Conservation (phyloP, 2,329 filamentous ascomycete genomes). For the Parastagonospora nodorum region DNA sequence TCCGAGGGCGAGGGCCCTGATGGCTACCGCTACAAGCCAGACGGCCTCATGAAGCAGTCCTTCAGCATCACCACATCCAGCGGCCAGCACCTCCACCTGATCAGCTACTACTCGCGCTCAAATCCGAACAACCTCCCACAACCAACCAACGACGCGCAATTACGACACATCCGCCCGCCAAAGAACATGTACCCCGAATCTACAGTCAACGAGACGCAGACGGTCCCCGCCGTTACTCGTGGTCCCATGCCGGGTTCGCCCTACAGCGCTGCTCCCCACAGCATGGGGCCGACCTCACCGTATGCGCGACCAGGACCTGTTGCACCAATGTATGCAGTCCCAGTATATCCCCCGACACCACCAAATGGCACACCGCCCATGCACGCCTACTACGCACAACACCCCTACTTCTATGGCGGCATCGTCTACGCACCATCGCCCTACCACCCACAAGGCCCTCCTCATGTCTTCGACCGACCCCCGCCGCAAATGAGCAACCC, state of each 20-base stretch:
- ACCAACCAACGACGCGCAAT: slow-evolving; percentile 77
- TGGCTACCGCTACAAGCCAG: slow-evolving; percentile 67
- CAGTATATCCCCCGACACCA: slow-evolving; percentile 49
- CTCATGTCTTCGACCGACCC: slow-evolving; percentile 36
- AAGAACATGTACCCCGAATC: slow-evolving; percentile 99
- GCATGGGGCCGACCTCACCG: slow-evolving; percentile 60
- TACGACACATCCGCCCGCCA: slow-evolving; percentile 81
- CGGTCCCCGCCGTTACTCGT: slow-evolving; percentile 79
- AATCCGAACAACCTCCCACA: slow-evolving; percentile 77
- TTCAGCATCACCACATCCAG: slow-evolving; percentile 96
- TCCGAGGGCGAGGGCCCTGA: slow-evolving; percentile 72
- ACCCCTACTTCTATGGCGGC: slow-evolving; percentile 37
- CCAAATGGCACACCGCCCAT: slow-evolving; percentile 50
- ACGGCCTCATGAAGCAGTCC: slow-evolving; percentile 98
- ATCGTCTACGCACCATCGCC: slow-evolving; percentile 42
- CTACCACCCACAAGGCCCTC: slow-evolving; percentile 30
- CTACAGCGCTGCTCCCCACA: slow-evolving; percentile 57
- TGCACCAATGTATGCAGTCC: slow-evolving; percentile 48
- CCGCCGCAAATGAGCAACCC: slow-evolving; percentile 48
- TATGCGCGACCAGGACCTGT: slow-evolving; percentile 51
- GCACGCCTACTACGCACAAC: slow-evolving; percentile 45
- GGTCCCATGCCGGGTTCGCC: slow-evolving; percentile 67
- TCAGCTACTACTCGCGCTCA: slow-evolving; percentile 92
- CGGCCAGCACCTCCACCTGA: slow-evolving; percentile 91
- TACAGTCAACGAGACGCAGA: slow-evolving; percentile 82